Percentiles rank a stretch among this genome's conserved stretches.
phyloP scores from a whole-genome alignment of 75 land plant genomes.

The Larix kaempferi region DNA sequence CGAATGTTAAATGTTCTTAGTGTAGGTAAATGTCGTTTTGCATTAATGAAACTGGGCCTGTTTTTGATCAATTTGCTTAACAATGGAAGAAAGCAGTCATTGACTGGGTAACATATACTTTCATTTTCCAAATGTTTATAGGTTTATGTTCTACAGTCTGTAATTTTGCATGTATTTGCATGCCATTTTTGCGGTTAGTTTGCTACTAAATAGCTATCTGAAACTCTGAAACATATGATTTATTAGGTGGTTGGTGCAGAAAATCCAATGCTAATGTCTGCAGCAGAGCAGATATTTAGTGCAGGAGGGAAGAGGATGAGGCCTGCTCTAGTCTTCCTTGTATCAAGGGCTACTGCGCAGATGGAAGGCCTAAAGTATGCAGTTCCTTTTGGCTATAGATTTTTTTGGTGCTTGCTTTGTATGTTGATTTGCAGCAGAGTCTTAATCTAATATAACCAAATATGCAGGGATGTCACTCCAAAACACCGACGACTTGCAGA shows the following conservation, averaged over 20 bases:
- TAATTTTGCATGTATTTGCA: neutral
- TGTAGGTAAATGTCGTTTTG: slow-evolving; percentile 1
- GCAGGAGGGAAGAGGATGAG: slow-evolving; percentile 99
- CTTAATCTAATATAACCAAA: neutral
- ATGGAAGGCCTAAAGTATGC: slow-evolving; percentile 75
- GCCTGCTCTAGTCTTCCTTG: slow-evolving; percentile 95
- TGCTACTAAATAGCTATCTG: neutral
- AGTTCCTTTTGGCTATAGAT: slow-evolving; percentile 4
- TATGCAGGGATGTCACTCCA: slow-evolving; percentile 62
- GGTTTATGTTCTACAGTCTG: neutral
- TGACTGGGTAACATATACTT: neutral
- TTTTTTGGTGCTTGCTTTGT: neutral
- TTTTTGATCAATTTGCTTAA: slow-evolving; percentile 3
- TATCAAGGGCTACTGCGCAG: slow-evolving; percentile 83
- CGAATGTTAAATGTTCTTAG: neutral
- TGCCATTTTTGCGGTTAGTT: neutral
- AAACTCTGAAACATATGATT: slow-evolving; percentile 8
- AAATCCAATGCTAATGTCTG: slow-evolving; percentile 89
- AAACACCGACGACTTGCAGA: slow-evolving; percentile 94
- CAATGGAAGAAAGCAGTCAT: neutral
- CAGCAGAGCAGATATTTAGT: slow-evolving; percentile 96
- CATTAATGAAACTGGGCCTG: neutral
- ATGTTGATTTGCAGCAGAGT: neutral
- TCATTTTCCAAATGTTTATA: neutral
- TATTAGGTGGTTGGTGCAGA: slow-evolving; percentile 92